Evolutionary conservation across 1,284 basidiomycete species (phyloP), one percentile per base, ranked within the genome.

Genomic region (Schizophyllum commune): DNA sequence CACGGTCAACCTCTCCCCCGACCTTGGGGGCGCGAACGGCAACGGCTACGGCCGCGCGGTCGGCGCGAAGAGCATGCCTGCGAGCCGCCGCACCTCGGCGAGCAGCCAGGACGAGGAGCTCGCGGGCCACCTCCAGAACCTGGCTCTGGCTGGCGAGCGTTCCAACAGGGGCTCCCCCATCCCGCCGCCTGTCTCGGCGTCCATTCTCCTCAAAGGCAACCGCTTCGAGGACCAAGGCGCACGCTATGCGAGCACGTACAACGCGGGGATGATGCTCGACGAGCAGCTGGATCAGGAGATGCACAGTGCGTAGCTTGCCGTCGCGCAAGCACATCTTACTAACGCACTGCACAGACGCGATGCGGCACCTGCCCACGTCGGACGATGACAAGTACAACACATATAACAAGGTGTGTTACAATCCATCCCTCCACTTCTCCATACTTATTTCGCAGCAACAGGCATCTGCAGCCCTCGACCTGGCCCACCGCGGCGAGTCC

Each of bases 401-500:
- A 39, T 88, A 84, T 68, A 83, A 78, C 71, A 91, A 91, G 82
- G 92, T 91, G 70, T 56, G 39, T 22, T 55, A 57, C 22, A 55
- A 58, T n/a, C n/a, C n/a, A n/a, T n/a, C n/a, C n/a, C n/a, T n/a
- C n/a, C n/a, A n/a, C n/a, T n/a, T n/a, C n/a, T n/a, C n/a, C n/a
- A n/a, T n/a, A n/a, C n/a, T n/a, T n/a, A n/a, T n/a, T n/a, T n/a
- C n/a, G n/a, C n/a, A n/a, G n/a, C n/a, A n/a, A n/a, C 86, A 91
- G n/a, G 89, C 92, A 9, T 96, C 94, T 20, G 94, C 92, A 27
- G 95, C 95, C 34, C 77, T 98, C 66, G 96, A 98, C 73, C 83
- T 97, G 52, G 96, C 96, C 7, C 91, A 94, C 52, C 81, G 94
- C 47, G 89, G 92, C 4, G 92, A 94, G 71, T 89, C 88, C 17